These are phyloP conservation scores for Toxoplasma gondii DNA, from an alignment of 169 alveolate genomes.

Conservation along the genomic window DNA sequence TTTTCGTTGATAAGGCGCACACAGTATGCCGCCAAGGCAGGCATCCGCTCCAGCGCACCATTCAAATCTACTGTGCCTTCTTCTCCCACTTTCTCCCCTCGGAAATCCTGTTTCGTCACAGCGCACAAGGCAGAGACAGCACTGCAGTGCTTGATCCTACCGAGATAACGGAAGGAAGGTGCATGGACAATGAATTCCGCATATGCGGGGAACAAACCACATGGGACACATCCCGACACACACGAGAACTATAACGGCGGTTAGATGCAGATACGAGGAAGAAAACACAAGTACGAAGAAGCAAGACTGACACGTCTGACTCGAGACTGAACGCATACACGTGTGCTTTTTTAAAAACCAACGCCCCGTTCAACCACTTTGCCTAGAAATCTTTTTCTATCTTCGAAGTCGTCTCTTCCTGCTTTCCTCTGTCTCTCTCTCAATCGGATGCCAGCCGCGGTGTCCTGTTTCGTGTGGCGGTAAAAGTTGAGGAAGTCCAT, in stretches of 20 bases:
- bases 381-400: background rate
- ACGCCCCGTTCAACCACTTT: background rate
- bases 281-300: too few relatives aligned
- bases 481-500: too few relatives aligned
- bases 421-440: background rate
- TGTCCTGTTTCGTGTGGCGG: too few relatives aligned
- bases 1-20: conserved; percentile 41
- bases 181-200: too few relatives aligned
- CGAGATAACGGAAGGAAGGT: background rate
- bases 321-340: too few relatives aligned
- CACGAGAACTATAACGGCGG: too few relatives aligned
- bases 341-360: too few relatives aligned
- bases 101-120: conserved; percentile 36
- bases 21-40: conserved; percentile 64
- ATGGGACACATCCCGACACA: too few relatives aligned
- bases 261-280: too few relatives aligned
- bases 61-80: conserved; percentile 39
- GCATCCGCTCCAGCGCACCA: conserved; percentile 41
- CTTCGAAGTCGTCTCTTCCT: background rate
- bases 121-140: background rate
- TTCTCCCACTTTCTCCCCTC: conserved; percentile 22
- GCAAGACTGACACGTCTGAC: too few relatives aligned
- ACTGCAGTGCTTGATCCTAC: background rate
- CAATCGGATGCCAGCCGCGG: background rate
- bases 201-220: too few relatives aligned